phyloP scores from a whole-genome alignment of 108 stramenopile genomes.

The Cylindrotheca closterium region DNA sequence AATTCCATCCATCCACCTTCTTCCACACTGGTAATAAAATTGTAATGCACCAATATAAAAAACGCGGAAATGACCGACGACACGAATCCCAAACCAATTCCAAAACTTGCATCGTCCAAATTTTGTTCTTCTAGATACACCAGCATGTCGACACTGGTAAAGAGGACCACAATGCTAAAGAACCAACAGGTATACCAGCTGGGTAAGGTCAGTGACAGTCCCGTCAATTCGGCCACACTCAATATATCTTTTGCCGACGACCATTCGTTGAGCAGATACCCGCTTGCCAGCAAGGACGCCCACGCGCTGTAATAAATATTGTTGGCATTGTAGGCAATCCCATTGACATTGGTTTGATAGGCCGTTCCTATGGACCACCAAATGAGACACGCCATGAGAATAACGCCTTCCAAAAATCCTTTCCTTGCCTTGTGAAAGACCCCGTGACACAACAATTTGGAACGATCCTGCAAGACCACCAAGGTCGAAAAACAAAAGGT shows the following conservation, averaged over 20 bases:
- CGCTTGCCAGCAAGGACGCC: conserved; percentile 29
- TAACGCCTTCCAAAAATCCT: conserved; percentile 66
- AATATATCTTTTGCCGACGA: conserved; percentile 54
- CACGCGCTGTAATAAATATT: conserved; percentile 69
- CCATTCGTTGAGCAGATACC: conserved; percentile 68
- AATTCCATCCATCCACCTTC: conserved; percentile 52
- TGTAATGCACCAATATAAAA: conserved; percentile 67
- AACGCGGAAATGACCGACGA: conserved; percentile 35
- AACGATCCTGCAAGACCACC: conserved; percentile 54
- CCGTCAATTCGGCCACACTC: conserved; percentile 52
- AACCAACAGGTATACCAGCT: conserved; percentile 42
- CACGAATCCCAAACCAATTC: conserved; percentile 45
- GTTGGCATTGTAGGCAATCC: conserved; percentile 52
- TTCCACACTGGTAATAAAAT: conserved; percentile 46
- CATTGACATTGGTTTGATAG: conserved; percentile 37
- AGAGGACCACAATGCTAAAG: conserved; percentile 4
- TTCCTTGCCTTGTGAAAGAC: conserved; percentile 50
- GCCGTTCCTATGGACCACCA: conserved; percentile 59
- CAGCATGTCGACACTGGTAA: conserved; percentile 18
- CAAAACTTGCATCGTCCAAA: conserved; percentile 36
- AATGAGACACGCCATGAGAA: conserved; percentile 32
- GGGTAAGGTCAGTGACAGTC: conserved; percentile 49
- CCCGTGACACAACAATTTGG: conserved; percentile 24
- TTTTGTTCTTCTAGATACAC: conserved; percentile 5
- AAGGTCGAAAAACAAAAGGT: conserved; percentile 40